Conservation (phyloP, 176 grass and related monocot genomes). For the Cenchrus fungigraminus region DNA sequence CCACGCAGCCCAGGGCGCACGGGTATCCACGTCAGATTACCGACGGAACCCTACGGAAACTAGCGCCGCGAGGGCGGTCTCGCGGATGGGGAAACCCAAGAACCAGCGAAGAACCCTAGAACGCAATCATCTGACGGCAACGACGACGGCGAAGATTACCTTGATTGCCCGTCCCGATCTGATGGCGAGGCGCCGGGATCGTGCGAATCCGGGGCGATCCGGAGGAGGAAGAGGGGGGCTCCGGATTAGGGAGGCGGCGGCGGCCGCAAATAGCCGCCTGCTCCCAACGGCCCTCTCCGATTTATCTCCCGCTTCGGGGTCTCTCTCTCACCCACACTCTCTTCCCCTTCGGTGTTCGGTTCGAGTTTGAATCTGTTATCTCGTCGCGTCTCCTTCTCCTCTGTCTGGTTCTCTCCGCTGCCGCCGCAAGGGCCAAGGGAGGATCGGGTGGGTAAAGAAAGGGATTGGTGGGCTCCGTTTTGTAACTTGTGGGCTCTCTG, state of each 20-base stretch:
- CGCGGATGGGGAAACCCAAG: not conserved
- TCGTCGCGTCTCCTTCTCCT: not conserved
- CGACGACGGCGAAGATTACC: not conserved
- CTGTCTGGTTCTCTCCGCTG: not conserved
- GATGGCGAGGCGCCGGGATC: not conserved
- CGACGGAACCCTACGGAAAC: not conserved
- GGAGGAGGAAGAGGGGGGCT: not conserved
- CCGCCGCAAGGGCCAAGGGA: not conserved
- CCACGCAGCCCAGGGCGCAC: not conserved
- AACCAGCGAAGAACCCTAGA: constrained; percentile 9
- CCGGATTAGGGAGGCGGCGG: constrained; percentile 4
- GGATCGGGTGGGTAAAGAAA: too few relatives aligned
- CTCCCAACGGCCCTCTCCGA: constrained; percentile 5
- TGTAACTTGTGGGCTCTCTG: too few relatives aligned
- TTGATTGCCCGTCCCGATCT: not conserved
- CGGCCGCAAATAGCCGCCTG: not conserved
- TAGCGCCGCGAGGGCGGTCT: not conserved
- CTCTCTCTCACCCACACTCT: too few relatives aligned
- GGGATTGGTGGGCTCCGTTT: too few relatives aligned
- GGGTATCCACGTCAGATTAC: not conserved
- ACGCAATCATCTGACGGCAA: not conserved
- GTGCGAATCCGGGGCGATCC: not conserved
- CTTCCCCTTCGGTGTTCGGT: not conserved
- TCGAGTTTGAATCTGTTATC: constrained; percentile 22
- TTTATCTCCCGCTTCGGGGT: not conserved